Percentiles rank a stretch among this genome's conserved stretches.
phyloP scores from a whole-genome alignment of 2,329 filamentous ascomycete genomes.

The Colletotrichum siamense region DNA sequence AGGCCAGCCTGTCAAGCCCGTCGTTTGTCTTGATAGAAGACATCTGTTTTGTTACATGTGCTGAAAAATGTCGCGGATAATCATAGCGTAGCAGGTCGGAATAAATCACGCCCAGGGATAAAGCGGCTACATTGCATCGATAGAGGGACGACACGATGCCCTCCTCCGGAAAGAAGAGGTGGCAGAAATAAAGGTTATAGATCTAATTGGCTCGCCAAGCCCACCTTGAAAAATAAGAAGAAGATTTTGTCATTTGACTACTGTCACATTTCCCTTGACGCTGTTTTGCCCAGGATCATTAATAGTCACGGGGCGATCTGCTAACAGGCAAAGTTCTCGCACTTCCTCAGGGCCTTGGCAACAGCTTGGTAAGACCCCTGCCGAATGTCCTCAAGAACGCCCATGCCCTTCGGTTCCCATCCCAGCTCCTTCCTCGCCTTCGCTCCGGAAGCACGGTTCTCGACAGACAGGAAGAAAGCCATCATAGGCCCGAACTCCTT shows the following conservation, averaged over 20 bases:
- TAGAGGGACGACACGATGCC: neutral
- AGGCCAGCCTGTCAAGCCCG: neutral
- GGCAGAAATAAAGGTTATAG: neutral
- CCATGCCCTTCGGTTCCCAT: slow-evolving; percentile 38
- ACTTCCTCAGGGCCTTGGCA: slow-evolving; percentile 16
- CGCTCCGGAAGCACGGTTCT: slow-evolving; percentile 36
- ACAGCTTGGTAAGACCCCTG: slow-evolving; percentile 30
- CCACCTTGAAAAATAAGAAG: neutral
- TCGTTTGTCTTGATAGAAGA: neutral
- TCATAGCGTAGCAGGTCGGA: slow-evolving; percentile 3
- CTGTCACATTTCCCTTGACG: neutral
- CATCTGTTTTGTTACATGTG: neutral
- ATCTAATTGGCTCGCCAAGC: neutral
- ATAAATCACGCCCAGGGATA: neutral
- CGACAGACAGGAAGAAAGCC: slow-evolving; percentile 34
- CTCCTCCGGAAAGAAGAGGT: neutral
- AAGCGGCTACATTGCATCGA: neutral
- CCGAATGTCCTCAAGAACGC: slow-evolving; percentile 38
- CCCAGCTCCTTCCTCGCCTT: slow-evolving; percentile 44
- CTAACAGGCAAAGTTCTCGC: neutral
- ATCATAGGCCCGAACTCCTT: slow-evolving; percentile 33
- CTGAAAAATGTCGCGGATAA: neutral
- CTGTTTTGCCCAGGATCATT: neutral
- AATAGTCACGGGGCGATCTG: neutral
- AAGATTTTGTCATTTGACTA: neutral